Evolutionary conservation across 1,139 yeast species (phyloP), one percentile per base, ranked within the genome.

Genomic region (Keqinozyma sinolaborantium): DNA sequence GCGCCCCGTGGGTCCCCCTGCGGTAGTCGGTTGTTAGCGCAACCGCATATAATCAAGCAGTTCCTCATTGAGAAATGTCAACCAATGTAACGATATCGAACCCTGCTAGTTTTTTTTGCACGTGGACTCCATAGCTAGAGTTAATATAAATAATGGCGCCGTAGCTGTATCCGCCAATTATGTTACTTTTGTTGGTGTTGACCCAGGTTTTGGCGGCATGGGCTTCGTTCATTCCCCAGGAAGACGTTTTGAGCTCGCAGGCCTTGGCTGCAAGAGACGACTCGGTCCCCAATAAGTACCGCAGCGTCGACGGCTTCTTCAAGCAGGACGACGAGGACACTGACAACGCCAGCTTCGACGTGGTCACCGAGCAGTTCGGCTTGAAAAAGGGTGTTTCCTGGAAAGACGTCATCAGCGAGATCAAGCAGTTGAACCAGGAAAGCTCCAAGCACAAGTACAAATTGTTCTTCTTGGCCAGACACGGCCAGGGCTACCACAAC

Each of bases 401-500:
- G 50, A 14, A 24, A 4, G 36, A 43, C 16, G 43, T 50, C 2
- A 14, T 31, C 6, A 24, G 30, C 2, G 26, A 35, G 8, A 23
- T 50, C 8, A 30, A 35, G 5, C 28, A 31, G 6, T 30, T 43
- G 10, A 50, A 50, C 25, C 25, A 30, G 8, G 14, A 39, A 10
- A 29, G 30, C 8, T 21, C 25, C 4, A 40, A 42, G 31, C 40
- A 34, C 10, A 21, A 25, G 6, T 46, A 48, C 30, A 65, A 64
- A 35, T 42, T 65, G n/a, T 40, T 66, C 11, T 60, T 60, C 23
- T 41, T 62, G 10, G 70, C 62, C 28, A 53, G 73, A 39, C 73
- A 66, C 35, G 70, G 69, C 5, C 61, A 64, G 44, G 72, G 70
- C 1, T 60, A 42, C 39, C 72, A 66, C 36, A 66, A 66, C 34